A percentile compares a stretch with the other conserved stretches of the same genome.
Conservation (phyloP, 495 filamentous ascomycete species). For the Aspergillus bridgeri region DNA sequence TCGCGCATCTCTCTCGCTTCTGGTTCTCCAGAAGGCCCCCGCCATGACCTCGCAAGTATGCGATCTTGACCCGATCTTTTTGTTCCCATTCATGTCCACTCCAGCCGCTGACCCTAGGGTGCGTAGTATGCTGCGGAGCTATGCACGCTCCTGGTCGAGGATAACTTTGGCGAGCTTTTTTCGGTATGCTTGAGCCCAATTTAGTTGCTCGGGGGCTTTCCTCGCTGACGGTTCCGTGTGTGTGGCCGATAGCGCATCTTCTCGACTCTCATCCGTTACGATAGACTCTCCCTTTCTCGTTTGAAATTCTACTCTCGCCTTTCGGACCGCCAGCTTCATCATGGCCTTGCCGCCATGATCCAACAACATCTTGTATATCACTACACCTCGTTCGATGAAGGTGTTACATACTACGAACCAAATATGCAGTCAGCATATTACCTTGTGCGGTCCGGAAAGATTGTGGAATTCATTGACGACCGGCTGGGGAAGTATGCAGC, state of each 20-base stretch:
- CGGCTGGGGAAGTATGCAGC: constrained; percentile 67
- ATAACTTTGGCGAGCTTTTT: constrained; percentile 83
- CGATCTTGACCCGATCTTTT: constrained; percentile 8
- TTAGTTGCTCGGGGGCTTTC: constrained; percentile 8
- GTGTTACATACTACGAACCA: constrained; percentile 73
- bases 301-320: constrained; percentile 67
- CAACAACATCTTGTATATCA: constrained; percentile 85
- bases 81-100: constrained; percentile 14
- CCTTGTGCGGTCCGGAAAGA: constrained; percentile 75
- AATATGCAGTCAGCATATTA: constrained; percentile 72
- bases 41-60: constrained; percentile 55
- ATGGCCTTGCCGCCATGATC: constrained; percentile 77
- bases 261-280: constrained; percentile 68
- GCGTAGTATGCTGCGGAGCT: constrained; percentile 67
- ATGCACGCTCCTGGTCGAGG: constrained; percentile 81
- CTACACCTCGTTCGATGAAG: constrained; percentile 59
- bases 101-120: constrained; percentile 37
- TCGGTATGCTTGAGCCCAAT: constrained; percentile 59
- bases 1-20: constrained; percentile 21
- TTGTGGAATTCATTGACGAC: constrained; percentile 68
- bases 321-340: constrained; percentile 61
- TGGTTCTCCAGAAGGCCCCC: constrained; percentile 61
- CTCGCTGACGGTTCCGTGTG: neutral
- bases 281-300: constrained; percentile 66
- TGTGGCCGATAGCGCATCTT: constrained; percentile 64